Percentiles rank a stretch among this genome's conserved stretches.
These are phyloP conservation scores for Aphanomyces stellatus DNA, from an alignment of 352 stramenopile genomes.

Conservation along the genomic window DNA sequence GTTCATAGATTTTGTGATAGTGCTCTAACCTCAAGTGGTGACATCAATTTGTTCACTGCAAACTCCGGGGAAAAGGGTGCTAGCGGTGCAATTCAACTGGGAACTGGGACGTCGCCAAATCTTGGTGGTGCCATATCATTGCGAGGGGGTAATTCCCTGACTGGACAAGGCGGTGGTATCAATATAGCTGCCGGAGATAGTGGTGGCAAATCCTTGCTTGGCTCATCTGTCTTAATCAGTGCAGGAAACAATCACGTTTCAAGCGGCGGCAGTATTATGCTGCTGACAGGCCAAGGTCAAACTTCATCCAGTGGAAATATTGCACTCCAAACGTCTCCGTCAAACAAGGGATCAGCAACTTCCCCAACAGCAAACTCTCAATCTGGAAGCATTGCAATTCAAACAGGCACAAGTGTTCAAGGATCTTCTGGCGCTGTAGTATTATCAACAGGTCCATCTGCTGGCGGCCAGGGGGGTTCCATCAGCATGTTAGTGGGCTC, in stretches of 20 bases:
- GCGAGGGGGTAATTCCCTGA: background rate
- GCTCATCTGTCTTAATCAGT: background rate
- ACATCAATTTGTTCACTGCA: background rate
- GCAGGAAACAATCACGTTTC: background rate
- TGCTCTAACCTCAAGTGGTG: background rate
- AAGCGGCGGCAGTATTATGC: background rate
- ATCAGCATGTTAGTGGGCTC: constrained; percentile 17
- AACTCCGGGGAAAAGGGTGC: background rate
- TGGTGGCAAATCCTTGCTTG: background rate
- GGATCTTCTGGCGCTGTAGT: constrained; percentile 10
- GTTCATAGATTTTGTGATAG: too few species aligned
- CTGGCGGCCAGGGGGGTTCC: background rate
- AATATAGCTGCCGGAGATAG: background rate
- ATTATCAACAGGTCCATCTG: constrained; percentile 5
- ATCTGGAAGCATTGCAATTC: background rate
- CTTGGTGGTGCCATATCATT: background rate
- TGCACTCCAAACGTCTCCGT: background rate
- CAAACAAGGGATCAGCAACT: background rate
- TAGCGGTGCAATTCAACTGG: background rate
- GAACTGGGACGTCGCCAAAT: background rate
- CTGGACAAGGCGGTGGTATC: background rate
- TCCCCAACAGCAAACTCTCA: background rate
- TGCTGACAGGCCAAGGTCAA: background rate
- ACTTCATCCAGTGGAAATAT: constrained; percentile 9
- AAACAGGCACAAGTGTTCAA: constrained; percentile 1